Evolutionary conservation across 345 rosid species (phyloP), one percentile per base, ranked within the genome.

Genomic region (Salix viminalis): DNA sequence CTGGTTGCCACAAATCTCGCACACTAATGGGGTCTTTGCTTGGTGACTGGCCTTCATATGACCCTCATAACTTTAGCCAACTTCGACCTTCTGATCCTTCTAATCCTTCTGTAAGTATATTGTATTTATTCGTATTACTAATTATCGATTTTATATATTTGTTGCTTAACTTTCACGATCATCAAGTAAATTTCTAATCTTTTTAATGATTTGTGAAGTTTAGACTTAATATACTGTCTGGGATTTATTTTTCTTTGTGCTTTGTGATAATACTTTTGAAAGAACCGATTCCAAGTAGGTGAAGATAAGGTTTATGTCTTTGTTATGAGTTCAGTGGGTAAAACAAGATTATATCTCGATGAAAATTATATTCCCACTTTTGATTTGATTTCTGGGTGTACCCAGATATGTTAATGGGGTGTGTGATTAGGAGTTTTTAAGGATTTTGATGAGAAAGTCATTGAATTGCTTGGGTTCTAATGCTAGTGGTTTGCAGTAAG

Each of bases 21-120:
- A 72, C 73, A 58, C 54, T 62, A 74, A 91, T 93, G 98, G 94
- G 92, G 78, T 90, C 94, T 79, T 80, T 86, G 80, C 86, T 90
- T 65, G 91, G 95, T 46, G 91, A 88, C 73, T 89, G 86, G 84
- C 98, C 98, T 71, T 92, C 98, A 14, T 88, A 88, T 65, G 90
- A 94, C 82, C 96, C 97, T 73, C 92, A 90, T 82, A 94, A 92
- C 84, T 94, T 92, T 82, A 89, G 91, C 88, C 96, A 90, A 81
- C 94, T 87, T 76, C 89, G 98, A 54, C 93, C 97, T 24, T 86
- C 97, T 44, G 96, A 89, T 86, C 94, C 96, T 71, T 88, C 93
- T 48, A 88, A 88, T 78, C 93, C 97, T 67, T 90, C 92, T 72
- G 98, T 94, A 71, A 77, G 91, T 82, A 37, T 75, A 65, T 42